Evolutionary conservation across 2,329 filamentous ascomycete species (phyloP), one percentile per base, ranked within the genome.

Genomic region (Chaetomium sp.): DNA sequence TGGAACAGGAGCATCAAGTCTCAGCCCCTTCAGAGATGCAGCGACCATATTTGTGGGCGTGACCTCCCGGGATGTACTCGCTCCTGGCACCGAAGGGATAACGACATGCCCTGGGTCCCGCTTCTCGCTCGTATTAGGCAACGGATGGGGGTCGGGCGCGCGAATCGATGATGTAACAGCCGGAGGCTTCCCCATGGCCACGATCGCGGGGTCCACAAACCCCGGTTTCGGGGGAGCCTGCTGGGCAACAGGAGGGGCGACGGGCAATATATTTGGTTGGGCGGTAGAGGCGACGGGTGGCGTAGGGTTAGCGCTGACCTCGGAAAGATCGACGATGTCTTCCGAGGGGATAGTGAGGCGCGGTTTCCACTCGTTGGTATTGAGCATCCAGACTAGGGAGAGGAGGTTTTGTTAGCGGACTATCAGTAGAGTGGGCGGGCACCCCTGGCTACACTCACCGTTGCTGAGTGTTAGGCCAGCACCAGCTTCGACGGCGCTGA

Each of bases 121-220:
- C 65, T 74, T 75, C 68, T 76, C 75, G 54, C 70, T 71, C 4
- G 70, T 72, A 60, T 73, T 75, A 4, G 74, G 71, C n/a, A 70
- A 74, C 31, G 71, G 60, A 53, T 70, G 70, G 29, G 63, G 47
- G 4, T 71, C 70, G 6, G 70, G 45, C 3, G 72, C 70, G 5
- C 57, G 63, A 27, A 27, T 59, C 25, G 67, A 10, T 9, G 62
- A n/a, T 45, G 31, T 16, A 33, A 10, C 21, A 45, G 21, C 25
- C 73, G 81, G 78, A 4, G 76, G 78, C 55, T 79, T 79, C 25
- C 81, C 81, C 57, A 91, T 85, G 73, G 91, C 93, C 54, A 96
- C 75, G 62, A 96, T 96, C 3, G 92, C 92, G 12, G 92, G 92
- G 71, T 96, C 92, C n/a, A 89, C 83, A 72, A 95, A 92, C 0